Conservation (phyloP, 2,329 filamentous ascomycete species). For the Magnaporthiopsis poae region DNA sequence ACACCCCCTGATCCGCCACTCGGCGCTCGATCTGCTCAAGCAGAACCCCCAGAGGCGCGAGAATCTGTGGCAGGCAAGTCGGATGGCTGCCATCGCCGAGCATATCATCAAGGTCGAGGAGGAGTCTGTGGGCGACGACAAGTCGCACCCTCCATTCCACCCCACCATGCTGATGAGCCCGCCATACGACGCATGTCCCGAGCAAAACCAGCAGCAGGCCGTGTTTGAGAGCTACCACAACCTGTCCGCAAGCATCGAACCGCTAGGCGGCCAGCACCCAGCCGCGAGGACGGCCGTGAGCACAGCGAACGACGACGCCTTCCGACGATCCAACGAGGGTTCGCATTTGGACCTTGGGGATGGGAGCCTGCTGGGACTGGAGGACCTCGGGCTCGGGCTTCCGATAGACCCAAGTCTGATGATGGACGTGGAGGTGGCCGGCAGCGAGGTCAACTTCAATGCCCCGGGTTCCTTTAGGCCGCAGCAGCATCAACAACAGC, state of each 20-base stretch:
- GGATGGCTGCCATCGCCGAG: constrained; percentile 21
- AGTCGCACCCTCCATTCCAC: background rate
- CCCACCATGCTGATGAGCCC: constrained; percentile 1
- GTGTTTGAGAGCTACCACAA: background rate
- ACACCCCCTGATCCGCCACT: constrained; percentile 28
- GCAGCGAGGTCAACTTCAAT: background rate
- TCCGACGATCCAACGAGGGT: background rate
- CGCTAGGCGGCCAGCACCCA: background rate
- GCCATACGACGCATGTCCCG: background rate
- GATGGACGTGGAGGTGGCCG: constrained; percentile 2
- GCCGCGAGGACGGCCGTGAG: background rate
- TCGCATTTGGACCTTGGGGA: background rate
- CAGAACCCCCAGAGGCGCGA: constrained; percentile 22
- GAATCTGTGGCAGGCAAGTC: constrained; percentile 27
- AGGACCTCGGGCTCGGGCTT: constrained; percentile 6
- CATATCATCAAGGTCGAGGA: constrained; percentile 29
- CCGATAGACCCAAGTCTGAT: constrained; percentile 7
- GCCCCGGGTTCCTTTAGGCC: constrained; percentile 10
- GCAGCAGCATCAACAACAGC: background rate
- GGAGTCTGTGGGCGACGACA: constrained; percentile 7
- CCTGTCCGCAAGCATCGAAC: background rate
- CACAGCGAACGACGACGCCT: background rate
- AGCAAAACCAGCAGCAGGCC: background rate
- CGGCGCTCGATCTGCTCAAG: constrained; percentile 25
- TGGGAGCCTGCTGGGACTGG: background rate